phyloP scores from a whole-genome alignment of 73 alveolate species.

The Durusdinium trenchii region DNA sequence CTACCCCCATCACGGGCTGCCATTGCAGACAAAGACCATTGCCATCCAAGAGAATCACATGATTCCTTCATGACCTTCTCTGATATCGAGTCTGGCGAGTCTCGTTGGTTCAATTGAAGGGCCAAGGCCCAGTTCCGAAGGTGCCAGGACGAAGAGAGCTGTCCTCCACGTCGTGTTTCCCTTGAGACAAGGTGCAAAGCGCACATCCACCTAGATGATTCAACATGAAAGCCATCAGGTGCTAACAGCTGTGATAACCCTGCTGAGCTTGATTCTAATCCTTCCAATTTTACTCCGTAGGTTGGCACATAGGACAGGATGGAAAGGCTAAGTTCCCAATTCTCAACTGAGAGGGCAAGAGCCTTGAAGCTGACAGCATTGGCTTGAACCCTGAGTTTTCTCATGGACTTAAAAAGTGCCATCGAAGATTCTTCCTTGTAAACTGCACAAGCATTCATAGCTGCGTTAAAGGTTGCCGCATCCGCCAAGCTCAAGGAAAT shows the following conservation, averaged over 20 bases:
- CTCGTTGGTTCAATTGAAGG: too few species aligned
- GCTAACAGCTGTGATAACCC: too few species aligned
- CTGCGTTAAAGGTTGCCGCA: slow-evolving; percentile 35
- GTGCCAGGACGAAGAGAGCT: too few species aligned
- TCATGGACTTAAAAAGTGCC: background rate
- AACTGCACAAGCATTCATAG: slow-evolving; percentile 22
- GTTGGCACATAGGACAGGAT: too few species aligned
- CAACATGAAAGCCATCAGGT: too few species aligned
- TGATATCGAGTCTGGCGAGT: background rate
- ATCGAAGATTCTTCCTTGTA: background rate
- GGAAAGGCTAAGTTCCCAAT: background rate
- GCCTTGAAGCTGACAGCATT: background rate
- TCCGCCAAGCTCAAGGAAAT: background rate
- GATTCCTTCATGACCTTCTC: slow-evolving; percentile 1
- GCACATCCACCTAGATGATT: too few species aligned
- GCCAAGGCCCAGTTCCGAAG: too few species aligned
- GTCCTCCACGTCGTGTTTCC: too few species aligned
- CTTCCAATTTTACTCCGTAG: too few species aligned
- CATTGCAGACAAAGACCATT: slow-evolving; percentile 30
- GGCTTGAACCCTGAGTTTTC: background rate
- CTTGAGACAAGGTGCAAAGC: too few species aligned
- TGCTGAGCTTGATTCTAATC: too few species aligned
- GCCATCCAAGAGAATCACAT: background rate
- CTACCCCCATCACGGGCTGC: background rate
- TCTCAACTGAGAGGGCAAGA: background rate